These are phyloP conservation scores for Hamigera avellanea DNA, from an alignment of 495 filamentous ascomycete genomes.

Conservation along the genomic window DNA sequence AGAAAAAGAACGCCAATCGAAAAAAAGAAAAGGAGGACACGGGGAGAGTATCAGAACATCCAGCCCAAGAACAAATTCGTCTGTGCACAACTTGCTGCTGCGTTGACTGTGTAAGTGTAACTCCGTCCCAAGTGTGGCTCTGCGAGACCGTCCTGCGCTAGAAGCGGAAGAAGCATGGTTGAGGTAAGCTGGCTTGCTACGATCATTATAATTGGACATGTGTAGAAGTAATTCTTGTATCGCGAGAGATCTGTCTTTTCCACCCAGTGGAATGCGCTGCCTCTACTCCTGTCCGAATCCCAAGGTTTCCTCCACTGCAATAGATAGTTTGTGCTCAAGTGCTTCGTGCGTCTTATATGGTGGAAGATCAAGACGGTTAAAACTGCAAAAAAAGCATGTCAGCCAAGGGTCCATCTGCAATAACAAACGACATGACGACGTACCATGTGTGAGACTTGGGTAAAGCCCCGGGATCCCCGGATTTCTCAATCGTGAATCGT, in stretches of 20 bases:
- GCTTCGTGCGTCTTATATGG: conserved; percentile 82
- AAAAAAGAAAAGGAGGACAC: background rate
- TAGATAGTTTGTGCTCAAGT: conserved; percentile 79
- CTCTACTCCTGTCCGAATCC: conserved; percentile 94
- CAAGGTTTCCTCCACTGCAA: conserved; percentile 97
- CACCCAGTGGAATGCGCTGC: background rate
- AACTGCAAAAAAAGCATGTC: conserved; percentile 41
- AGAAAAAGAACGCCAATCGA: background rate
- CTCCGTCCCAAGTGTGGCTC: too few species aligned
- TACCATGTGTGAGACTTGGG: conserved; percentile 98
- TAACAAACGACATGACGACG: conserved; percentile 20
- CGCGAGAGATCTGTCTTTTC: background rate
- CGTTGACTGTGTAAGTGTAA: too few species aligned
- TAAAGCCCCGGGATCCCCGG: conserved; percentile 75
- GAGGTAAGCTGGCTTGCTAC: background rate
- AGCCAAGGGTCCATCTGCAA: conserved; percentile 1
- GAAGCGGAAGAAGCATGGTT: background rate
- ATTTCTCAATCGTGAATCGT: conserved; percentile 96
- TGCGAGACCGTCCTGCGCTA: background rate
- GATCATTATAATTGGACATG: background rate
- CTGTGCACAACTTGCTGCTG: too few species aligned
- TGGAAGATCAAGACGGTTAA: conserved; percentile 94
- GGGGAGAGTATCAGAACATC: too few species aligned
- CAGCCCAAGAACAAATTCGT: too few species aligned
- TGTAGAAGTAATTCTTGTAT: background rate